Conservation (phyloP, 1,139 yeast genomes). For the Ashbya aceris region DNA sequence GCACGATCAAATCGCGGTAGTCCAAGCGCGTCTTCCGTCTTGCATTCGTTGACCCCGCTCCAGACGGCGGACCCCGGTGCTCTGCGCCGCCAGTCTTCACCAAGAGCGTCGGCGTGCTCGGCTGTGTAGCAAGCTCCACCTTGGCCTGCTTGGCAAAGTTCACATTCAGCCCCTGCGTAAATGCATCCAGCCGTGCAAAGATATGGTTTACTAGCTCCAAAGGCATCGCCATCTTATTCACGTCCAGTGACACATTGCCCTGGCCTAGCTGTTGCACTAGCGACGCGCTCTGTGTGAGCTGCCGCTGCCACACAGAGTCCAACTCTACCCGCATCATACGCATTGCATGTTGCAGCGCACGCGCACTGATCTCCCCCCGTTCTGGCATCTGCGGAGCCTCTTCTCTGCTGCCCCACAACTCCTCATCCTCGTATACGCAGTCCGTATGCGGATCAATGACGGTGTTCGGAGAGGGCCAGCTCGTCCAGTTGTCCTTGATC, state of each 20-base stretch:
- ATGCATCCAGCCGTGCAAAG: constrained; percentile 20
- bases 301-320: constrained; percentile 24
- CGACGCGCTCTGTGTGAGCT: constrained; percentile 15
- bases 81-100: constrained; percentile 7
- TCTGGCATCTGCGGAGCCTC: not conserved
- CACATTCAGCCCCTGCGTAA: constrained; percentile 23
- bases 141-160: constrained; percentile 20
- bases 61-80: constrained; percentile 1
- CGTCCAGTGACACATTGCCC: constrained; percentile 16
- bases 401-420: constrained; percentile 2
- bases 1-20: constrained; percentile 23
- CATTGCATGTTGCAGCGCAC: constrained; percentile 19
- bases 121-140: constrained; percentile 15
- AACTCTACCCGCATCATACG: constrained; percentile 22
- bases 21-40: constrained; percentile 16
- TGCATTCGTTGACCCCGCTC: constrained; percentile 7
- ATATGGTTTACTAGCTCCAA: constrained; percentile 13
- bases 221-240: constrained; percentile 21
- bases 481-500: constrained; percentile 26
- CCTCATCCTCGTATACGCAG: constrained; percentile 21
- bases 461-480: constrained; percentile 26
- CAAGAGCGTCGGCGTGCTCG: constrained; percentile 10
- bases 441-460: constrained; percentile 24
- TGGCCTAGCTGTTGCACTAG: not conserved
- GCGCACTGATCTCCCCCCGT: constrained; percentile 20